Base-by-base conservation (phyloP, 192 early-diverging fungal genomes). In the Mortierella alpina region DNA sequence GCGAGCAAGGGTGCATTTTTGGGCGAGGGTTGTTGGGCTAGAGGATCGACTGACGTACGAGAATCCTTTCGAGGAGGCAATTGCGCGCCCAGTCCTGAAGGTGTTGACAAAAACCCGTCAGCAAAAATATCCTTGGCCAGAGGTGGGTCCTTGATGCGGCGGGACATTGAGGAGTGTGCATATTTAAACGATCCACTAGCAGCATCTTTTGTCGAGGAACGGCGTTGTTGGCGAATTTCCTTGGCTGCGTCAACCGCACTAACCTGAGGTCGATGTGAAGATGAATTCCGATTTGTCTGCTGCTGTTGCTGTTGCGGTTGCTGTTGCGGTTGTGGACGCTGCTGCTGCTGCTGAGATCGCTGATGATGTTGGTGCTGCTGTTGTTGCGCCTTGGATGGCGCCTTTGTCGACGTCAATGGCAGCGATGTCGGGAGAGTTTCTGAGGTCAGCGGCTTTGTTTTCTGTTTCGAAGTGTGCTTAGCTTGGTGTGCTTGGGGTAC, bases 201-300 rank as follows among this genome's bases (percentile, higher is more conserved):
- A 14, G 63, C 75, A 66, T 70, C 63, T 47, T 77, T 70, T 13
- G 57, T 77, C 11, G 75, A 77, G 2, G 68, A 70, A 1, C 63
- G 41, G 31, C 57, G 56, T 50, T 71, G 68, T 39, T 71, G 63
- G n/a, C 59, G 69, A 41, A 63, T 46, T 14, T 79, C 75, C 20
- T 72, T 79, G 44, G 64, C 58, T 4, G 63, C 39, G 48, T 69
- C 63, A 4, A 48, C 55, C 17, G 49, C 17, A 42, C 59, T 66
- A 18, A 14, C 61, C 18, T 59, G 63, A 8, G 22, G 40, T 15
- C 44, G 31, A 55, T 49, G 41, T 63, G 39, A 6, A 13, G 39
- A 40, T 31, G 31, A 31, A 31, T 3, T 31, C 31, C 31, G 31
- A 57, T 14, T 11, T 18, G 13, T 18, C 13, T 57, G 55, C 20